These are phyloP conservation scores for Lecanosticta acicola DNA, from an alignment of 2,329 filamentous ascomycete genomes.

Conservation along the genomic window DNA sequence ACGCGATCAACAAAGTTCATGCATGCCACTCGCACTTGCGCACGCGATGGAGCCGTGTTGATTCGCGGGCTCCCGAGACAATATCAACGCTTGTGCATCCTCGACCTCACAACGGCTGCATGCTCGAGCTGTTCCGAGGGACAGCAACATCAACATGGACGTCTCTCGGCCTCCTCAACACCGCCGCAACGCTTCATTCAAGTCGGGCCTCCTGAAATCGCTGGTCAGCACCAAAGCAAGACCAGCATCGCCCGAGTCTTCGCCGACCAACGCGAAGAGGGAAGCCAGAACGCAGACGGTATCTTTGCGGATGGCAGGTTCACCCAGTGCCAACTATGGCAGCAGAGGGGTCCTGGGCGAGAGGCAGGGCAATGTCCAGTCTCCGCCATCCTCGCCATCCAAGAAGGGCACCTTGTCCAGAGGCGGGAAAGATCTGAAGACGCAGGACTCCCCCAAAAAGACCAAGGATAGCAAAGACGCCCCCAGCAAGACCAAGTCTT, in stretches of 20 bases:
- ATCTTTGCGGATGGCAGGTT: constrained; percentile 31
- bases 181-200: constrained; percentile 29
- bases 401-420: constrained; percentile 17
- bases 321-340: not conserved
- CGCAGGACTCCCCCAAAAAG: constrained; percentile 31
- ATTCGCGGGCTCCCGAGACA: constrained; percentile 1
- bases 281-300: constrained; percentile 24
- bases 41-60: not conserved
- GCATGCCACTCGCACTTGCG: not conserved
- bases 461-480: constrained; percentile 33
- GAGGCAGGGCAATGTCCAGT: constrained; percentile 29
- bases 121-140: not conserved
- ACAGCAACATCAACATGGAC: constrained; percentile 13
- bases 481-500: constrained; percentile 69
- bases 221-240: constrained; percentile 49
- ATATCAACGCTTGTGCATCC: constrained; percentile 1
- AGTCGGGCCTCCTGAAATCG: constrained; percentile 47
- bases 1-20: not conserved
- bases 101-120: not conserved
- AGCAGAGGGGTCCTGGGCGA: constrained; percentile 27
- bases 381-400: constrained; percentile 28
- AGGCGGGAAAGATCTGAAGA: constrained; percentile 33
- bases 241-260: constrained; percentile 41
- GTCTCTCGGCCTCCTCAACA: constrained; percentile 21
- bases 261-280: constrained; percentile 31